These are phyloP conservation scores for Rostrohypoxylon terebratum DNA, from an alignment of 495 filamentous ascomycete genomes.

Conservation along the genomic window DNA sequence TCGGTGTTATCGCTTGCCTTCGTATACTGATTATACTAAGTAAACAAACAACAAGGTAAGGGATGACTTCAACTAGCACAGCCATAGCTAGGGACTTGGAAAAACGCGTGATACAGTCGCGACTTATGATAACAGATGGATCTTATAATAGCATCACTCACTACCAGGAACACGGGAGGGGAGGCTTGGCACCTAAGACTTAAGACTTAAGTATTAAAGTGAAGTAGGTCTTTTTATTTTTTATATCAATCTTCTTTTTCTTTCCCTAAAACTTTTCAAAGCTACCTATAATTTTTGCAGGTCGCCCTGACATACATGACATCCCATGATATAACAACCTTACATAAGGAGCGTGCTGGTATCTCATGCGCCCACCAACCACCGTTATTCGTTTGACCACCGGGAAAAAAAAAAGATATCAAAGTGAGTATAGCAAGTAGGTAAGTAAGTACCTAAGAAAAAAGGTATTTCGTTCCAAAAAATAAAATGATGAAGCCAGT, in stretches of 20 bases:
- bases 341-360: constrained; percentile 40
- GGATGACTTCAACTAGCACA: neutral
- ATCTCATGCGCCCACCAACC: constrained; percentile 42
- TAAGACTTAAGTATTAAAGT: neutral
- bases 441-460: too few relatives aligned
- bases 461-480: constrained; percentile 11
- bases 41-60: neutral
- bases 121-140: neutral
- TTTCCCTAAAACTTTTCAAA: constrained; percentile 15
- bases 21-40: neutral
- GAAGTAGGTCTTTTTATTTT: constrained; percentile 22
- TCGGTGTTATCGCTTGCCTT: neutral
- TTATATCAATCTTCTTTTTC: constrained; percentile 39
- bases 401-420: neutral
- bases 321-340: constrained; percentile 27
- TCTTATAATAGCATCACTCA: constrained; percentile 12
- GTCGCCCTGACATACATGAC: constrained; percentile 11
- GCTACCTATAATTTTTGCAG: constrained; percentile 19
- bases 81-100: neutral
- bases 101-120: neutral
- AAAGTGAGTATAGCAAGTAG: neutral
- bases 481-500: constrained; percentile 7
- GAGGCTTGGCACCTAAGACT: neutral
- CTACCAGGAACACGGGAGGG: neutral
- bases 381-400: constrained; percentile 3